phyloP scores from a whole-genome alignment of 768 basidiomycete species.

The Psilocybe subaeruginosa region DNA sequence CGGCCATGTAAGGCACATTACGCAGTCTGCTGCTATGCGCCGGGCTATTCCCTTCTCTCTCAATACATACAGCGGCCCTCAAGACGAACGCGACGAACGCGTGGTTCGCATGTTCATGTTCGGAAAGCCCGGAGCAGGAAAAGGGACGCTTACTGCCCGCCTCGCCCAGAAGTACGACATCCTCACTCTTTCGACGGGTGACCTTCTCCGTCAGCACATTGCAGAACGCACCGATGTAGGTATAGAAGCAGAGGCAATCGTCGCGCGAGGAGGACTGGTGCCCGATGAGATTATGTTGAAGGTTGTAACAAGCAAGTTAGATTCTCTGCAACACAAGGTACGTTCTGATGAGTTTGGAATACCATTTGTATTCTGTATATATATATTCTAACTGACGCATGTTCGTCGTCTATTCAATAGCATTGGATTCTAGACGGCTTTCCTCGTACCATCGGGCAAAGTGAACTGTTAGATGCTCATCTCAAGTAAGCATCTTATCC shows the following conservation, averaged over 20 bases:
- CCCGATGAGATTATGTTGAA: conserved; percentile 82
- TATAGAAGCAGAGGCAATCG: conserved; percentile 71
- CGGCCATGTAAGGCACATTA: conserved; percentile 26
- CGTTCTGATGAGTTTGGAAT: conserved; percentile 6
- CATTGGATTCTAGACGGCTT: conserved; percentile 95
- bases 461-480: conserved; percentile 74
- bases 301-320: conserved; percentile 74
- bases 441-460: conserved; percentile 87
- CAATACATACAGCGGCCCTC: conserved; percentile 40
- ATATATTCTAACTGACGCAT: background rate
- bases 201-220: conserved; percentile 85
- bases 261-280: conserved; percentile 76
- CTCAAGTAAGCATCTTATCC: conserved; percentile 54
- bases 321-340: conserved; percentile 67
- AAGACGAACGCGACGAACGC: conserved; percentile 40
- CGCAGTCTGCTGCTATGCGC: conserved; percentile 31
- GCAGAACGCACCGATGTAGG: conserved; percentile 75
- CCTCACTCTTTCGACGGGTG: conserved; percentile 78
- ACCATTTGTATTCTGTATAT: background rate
- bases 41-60: conserved; percentile 58
- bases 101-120: conserved; percentile 73
- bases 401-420: conserved; percentile 36
- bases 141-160: conserved; percentile 80
- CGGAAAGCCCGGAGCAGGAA: conserved; percentile 82
- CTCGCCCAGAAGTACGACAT: conserved; percentile 84